A percentile compares a stretch with the other conserved stretches of the same genome.
These are phyloP conservation scores for Coniochaeta sp. DNA, from an alignment of 2,329 filamentous ascomycete genomes.

Conservation along the genomic window DNA sequence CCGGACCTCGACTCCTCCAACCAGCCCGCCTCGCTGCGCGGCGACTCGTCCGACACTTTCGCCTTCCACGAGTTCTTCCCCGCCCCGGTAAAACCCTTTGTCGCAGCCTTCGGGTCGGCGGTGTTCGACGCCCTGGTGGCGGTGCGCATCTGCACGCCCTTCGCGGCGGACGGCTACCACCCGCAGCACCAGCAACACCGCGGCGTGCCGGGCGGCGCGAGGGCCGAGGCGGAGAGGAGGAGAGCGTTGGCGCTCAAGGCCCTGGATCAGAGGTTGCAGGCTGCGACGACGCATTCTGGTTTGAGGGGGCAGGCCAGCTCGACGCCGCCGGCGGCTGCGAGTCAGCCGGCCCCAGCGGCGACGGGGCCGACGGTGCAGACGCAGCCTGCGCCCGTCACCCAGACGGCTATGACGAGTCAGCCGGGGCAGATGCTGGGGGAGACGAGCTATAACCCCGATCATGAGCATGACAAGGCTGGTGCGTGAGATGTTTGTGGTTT, in stretches of 20 bases:
- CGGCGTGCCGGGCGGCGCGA: constrained; percentile 58
- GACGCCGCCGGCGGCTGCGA: constrained; percentile 26
- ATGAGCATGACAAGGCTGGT: constrained; percentile 30
- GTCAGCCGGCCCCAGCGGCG: constrained; percentile 24
- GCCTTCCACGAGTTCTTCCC: constrained; percentile 96
- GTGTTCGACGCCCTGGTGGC: constrained; percentile 70
- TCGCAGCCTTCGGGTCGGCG: constrained; percentile 65
- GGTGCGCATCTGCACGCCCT: constrained; percentile 74
- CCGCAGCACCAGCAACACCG: constrained; percentile 47
- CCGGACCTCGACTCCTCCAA: constrained; percentile 55
- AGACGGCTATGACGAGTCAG: constrained; percentile 50
- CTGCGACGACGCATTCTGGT: constrained; percentile 49
- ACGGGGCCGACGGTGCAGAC: constrained; percentile 49
- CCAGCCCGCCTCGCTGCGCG: constrained; percentile 59
- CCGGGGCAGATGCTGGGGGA: constrained; percentile 52
- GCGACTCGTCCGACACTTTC: constrained; percentile 94
- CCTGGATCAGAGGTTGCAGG: constrained; percentile 82
- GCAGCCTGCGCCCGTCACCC: constrained; percentile 46
- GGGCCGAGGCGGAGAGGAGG: constrained; percentile 86
- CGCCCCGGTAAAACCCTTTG: constrained; percentile 67
- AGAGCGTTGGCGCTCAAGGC: constrained; percentile 85
- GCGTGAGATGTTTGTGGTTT: constrained; percentile 12
- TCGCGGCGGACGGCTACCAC: constrained; percentile 72
- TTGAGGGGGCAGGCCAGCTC: constrained; percentile 31
- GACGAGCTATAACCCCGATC: constrained; percentile 62